A percentile compares a stretch with the other conserved stretches of the same genome.
Conservation (phyloP, 116 monocot genomes). For the Posidonia oceanica region DNA sequence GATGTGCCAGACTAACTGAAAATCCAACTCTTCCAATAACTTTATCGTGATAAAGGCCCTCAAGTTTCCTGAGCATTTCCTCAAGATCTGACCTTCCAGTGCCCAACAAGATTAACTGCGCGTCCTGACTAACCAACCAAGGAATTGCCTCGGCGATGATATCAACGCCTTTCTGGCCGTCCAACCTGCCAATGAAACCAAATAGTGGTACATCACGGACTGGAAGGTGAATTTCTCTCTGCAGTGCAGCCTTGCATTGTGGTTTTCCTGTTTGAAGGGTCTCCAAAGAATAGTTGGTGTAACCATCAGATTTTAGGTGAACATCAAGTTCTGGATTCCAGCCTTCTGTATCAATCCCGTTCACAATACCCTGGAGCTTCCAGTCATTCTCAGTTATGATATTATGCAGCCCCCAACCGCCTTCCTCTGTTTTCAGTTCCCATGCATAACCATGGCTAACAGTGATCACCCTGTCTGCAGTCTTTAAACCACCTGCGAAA, state of each 20-base stretch:
- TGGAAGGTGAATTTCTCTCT: constrained; percentile 49
- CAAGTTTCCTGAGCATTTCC: constrained; percentile 45
- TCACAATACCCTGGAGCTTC: constrained; percentile 82
- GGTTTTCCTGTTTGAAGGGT: constrained; percentile 59
- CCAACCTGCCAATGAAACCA: constrained; percentile 75
- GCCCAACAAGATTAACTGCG: constrained; percentile 76
- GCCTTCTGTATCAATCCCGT: constrained; percentile 64
- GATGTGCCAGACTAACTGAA: constrained; percentile 65
- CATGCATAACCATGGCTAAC: constrained; percentile 84
- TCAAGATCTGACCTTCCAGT: constrained; percentile 74
- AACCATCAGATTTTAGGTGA: constrained; percentile 66
- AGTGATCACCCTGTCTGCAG: constrained; percentile 66
- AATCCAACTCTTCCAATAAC: constrained; percentile 84
- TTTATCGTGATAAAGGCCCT: constrained; percentile 42
- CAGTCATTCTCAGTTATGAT: constrained; percentile 64
- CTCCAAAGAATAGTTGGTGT: constrained; percentile 66
- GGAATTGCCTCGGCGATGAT: constrained; percentile 74
- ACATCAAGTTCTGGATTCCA: constrained; percentile 70
- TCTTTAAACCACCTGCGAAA: constrained; percentile 67
- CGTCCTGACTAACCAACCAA: constrained; percentile 68
- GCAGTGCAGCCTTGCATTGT: constrained; percentile 77
- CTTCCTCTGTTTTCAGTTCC: constrained; percentile 80
- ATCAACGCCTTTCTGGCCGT: constrained; percentile 82
- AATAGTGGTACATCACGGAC: constrained; percentile 47
- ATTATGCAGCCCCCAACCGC: constrained; percentile 83